Base-by-base conservation (phyloP, 2,329 filamentous ascomycete genomes). In the Scedosporium boydii region DNA sequence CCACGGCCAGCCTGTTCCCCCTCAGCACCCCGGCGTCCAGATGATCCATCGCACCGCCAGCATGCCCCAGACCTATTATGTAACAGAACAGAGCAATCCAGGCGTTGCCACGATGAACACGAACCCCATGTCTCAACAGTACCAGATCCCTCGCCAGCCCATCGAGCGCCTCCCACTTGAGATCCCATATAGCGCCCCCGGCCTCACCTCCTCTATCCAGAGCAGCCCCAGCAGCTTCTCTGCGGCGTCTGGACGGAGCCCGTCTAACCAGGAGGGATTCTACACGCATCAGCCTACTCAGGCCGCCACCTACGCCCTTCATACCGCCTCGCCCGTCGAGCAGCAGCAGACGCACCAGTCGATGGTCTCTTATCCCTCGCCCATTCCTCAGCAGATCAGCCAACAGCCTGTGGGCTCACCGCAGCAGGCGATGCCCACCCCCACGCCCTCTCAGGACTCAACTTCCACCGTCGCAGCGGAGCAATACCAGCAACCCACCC, bases 61-160 rank as follows among this genome's bases (percentile, higher is more conserved):
- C 69, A 73, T 82, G 68, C 75, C 78, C 3, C 76, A 76, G 60
- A 70, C 73, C 5, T 84, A 80, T 69, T 88, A 85, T 67, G 78
- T 87, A 34, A 80, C 85, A 1, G 84, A 87, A 63, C 82, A 85
- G 66, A 80, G 78, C 69, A 86, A 86, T 67, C 83, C 84, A 9
- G 82, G 80, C 12, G 80, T 87, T 5, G 84, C 83, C 38, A 87
- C 83, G 12, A 82, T 87, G 79, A 84, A 82, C 71, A 78, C 82
- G 10, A 78, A 77, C 65, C 68, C 76, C 6, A 73, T 83, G 58
- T 75, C 78, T n/a, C 71, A 76, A 6, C 74, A 79, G 63, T 83
- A 83, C 70, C 80, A 83, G 59, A 75, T 83, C 59, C 76, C 78
- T n/a, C 76, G 78, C 42, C 78, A 79, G 66, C 66, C 63, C 6